Percentiles rank a stretch among this genome's conserved stretches.
Conservation (phyloP, 352 stramenopile genomes). For the Phytopythium helicoides region DNA sequence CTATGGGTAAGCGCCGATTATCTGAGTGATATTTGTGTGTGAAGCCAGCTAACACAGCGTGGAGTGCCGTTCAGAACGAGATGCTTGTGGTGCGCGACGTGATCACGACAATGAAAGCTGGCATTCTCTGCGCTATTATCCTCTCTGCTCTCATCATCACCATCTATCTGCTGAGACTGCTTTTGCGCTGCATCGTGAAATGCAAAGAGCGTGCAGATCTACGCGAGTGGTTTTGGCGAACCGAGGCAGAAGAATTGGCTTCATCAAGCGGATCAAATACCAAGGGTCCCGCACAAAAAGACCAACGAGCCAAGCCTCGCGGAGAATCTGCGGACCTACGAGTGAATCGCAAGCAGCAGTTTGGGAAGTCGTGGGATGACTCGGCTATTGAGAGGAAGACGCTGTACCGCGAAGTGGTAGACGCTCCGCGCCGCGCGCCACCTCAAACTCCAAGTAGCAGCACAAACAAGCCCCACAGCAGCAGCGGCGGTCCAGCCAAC, state of each 20-base stretch:
- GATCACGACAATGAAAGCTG: slow-evolving; percentile 87
- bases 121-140: slow-evolving; percentile 69
- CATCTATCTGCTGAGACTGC: slow-evolving; percentile 65
- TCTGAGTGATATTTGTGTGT: background rate
- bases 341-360: slow-evolving; percentile 72
- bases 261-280: slow-evolving; percentile 9
- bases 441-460: slow-evolving; percentile 14
- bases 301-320: slow-evolving; percentile 2
- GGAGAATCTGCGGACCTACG: slow-evolving; percentile 31
- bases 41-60: background rate
- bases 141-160: slow-evolving; percentile 70
- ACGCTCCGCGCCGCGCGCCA: slow-evolving; percentile 33
- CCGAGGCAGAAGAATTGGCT: slow-evolving; percentile 25
- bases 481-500: background rate
- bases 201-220: slow-evolving; percentile 72
- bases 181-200: slow-evolving; percentile 67
- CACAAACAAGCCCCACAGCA: background rate
- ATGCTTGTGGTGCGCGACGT: slow-evolving; percentile 77
- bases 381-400: slow-evolving; percentile 77
- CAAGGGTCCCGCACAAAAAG: slow-evolving; percentile 8
- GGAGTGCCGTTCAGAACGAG: slow-evolving; percentile 41
- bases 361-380: slow-evolving; percentile 78
- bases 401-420: slow-evolving; percentile 55
- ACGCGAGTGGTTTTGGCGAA: slow-evolving; percentile 75
- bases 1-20: slow-evolving; percentile 31